Evolutionary conservation across 108 stramenopile species (phyloP).

Genomic region (Discostella stelligeroides): DNA sequence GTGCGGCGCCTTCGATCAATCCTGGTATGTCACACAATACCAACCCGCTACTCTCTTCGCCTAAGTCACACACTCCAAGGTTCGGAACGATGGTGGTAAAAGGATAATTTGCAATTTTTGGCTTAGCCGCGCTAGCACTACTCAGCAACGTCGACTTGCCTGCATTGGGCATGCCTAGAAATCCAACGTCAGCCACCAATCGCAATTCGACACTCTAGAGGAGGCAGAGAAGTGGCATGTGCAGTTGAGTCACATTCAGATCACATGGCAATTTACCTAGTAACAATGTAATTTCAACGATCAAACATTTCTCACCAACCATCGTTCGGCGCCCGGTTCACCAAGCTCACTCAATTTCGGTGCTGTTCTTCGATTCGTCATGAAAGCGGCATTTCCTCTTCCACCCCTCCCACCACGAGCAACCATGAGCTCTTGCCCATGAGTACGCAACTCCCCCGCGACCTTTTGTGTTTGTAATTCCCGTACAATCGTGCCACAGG

Average conservation of each 20-base stretch:
- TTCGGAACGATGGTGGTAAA: constrained; percentile 98
- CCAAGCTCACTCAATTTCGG: constrained; percentile 91
- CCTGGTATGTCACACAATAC: constrained; percentile 95
- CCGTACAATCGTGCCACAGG: constrained; percentile 93
- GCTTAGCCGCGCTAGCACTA: constrained; percentile 84
- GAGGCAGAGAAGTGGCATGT: too few relatives aligned
- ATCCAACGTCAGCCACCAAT: constrained; percentile 96
- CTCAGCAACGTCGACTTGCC: constrained; percentile 95
- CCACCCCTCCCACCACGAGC: constrained; percentile 95
- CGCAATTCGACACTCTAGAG: constrained; percentile 75
- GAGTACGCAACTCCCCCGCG: constrained; percentile 84
- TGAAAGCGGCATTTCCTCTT: constrained; percentile 94
- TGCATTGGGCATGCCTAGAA: constrained; percentile 98
- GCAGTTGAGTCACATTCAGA: too few relatives aligned
- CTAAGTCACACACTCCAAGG: constrained; percentile 91
- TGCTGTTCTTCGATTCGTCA: constrained; percentile 78
- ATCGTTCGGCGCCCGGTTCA: constrained; percentile 88
- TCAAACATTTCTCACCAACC: constrained; percentile 71
- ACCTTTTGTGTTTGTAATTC: constrained; percentile 84
- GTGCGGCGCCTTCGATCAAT: constrained; percentile 87
- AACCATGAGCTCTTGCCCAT: constrained; percentile 86
- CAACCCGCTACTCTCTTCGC: constrained; percentile 81
- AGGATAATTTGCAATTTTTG: constrained; percentile 98
- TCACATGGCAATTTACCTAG: too few relatives aligned
- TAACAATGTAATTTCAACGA: too few relatives aligned